Conservation (phyloP, 352 stramenopile species). For the Pseudoperonospora humuli region DNA sequence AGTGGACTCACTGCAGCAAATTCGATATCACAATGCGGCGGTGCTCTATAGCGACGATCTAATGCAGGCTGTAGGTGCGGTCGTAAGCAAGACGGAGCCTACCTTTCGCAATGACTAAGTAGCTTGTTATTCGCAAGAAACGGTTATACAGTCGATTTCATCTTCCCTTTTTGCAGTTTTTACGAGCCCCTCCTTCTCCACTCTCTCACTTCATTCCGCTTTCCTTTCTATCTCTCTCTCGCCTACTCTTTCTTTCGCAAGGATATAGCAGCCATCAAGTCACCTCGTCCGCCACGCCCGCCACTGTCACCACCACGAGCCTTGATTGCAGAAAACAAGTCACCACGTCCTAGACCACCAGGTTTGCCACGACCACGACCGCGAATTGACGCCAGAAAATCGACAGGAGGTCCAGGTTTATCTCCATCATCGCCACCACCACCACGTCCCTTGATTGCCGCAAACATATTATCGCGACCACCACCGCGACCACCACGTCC, state of each 20-base stretch:
- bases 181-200: too few relatives aligned
- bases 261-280: conserved; percentile 57
- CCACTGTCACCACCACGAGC: conserved; percentile 21
- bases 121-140: too few relatives aligned
- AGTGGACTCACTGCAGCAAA: conserved; percentile 59
- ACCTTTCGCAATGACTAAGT: conserved; percentile 70
- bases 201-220: conserved; percentile 7
- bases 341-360: conserved; percentile 35
- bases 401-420: conserved; percentile 24
- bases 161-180: conserved; percentile 4
- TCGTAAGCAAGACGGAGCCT: conserved; percentile 60
- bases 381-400: conserved; percentile 50
- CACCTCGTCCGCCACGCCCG: conserved; percentile 26
- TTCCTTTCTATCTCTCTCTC: conserved; percentile 13
- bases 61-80: conserved; percentile 52
- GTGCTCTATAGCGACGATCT: conserved; percentile 84
- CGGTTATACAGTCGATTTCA: conserved; percentile 3
- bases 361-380: conserved; percentile 42
- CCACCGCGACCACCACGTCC: conserved; percentile 23
- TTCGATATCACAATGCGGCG: conserved; percentile 80
- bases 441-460: conserved; percentile 45
- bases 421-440: conserved; percentile 36
- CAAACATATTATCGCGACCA: conserved; percentile 45
- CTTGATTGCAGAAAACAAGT: conserved; percentile 69
- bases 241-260: conserved; percentile 53